Evolutionary conservation across 2,329 filamentous ascomycete genomes (phyloP).

Genomic region (Neospermospora avenae): DNA sequence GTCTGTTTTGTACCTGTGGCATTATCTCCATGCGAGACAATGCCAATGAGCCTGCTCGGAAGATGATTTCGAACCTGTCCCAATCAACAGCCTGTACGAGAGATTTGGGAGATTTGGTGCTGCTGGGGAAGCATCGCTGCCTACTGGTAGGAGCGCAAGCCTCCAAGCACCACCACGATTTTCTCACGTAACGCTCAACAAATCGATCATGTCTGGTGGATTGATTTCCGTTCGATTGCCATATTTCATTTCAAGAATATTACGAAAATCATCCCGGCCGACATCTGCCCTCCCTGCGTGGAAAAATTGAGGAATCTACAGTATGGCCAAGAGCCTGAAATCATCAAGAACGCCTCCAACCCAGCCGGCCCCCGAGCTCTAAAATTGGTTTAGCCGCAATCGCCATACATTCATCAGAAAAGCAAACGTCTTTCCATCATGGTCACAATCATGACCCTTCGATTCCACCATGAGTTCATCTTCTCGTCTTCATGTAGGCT

Average conservation of each 20-base stretch:
- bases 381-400: background rate
- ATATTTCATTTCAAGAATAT: background rate
- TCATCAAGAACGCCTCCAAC: background rate
- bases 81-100: background rate
- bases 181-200: background rate
- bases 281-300: background rate
- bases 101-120: no score
- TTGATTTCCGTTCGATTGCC: background rate
- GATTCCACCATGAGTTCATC: background rate
- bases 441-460: background rate
- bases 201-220: background rate
- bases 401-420: background rate
- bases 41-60: constrained; percentile 29
- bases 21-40: constrained; percentile 4
- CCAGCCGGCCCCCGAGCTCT: background rate
- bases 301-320: background rate
- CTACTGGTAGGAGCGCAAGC: background rate
- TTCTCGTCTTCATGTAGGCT: constrained; percentile 16
- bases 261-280: background rate
- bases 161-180: background rate
- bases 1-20: background rate
- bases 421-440: background rate
- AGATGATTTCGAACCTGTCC: background rate
- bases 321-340: background rate
- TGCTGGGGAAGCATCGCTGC: background rate